Evolutionary conservation across 805 yeast genomes (phyloP).

Genomic region (Candida sphagnicola): DNA sequence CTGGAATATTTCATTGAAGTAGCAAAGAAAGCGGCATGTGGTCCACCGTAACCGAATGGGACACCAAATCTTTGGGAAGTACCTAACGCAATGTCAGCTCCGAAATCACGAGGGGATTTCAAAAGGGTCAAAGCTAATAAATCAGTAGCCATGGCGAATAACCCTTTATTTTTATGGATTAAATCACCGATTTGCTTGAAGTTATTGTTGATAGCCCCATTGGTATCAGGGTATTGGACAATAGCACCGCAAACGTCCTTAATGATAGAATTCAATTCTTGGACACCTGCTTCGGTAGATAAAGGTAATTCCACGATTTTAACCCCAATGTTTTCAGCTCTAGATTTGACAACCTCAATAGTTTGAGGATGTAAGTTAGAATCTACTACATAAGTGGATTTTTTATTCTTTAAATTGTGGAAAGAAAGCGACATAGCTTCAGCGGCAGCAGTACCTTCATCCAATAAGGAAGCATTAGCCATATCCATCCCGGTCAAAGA

Average conservation of each 20-base stretch:
- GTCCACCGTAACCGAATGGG: conserved; percentile 98
- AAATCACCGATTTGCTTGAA: conserved; percentile 55
- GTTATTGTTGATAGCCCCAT: conserved; percentile 56
- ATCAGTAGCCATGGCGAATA: conserved; percentile 87
- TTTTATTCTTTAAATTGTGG: conserved; percentile 65
- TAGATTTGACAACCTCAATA: conserved; percentile 66
- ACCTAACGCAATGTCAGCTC: conserved; percentile 92
- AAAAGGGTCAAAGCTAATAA: conserved; percentile 81
- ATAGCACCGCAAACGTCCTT: conserved; percentile 69
- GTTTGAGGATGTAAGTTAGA: conserved; percentile 81
- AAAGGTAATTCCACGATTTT: conserved; percentile 58
- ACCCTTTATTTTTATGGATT: conserved; percentile 68
- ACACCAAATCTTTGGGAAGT: conserved; percentile 95
- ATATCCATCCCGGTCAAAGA: conserved; percentile 93
- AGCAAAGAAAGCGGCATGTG: conserved; percentile 97
- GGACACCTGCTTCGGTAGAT: conserved; percentile 34
- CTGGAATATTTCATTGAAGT: conserved; percentile 77
- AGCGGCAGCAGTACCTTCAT: conserved; percentile 97
- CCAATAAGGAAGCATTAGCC: conserved; percentile 91
- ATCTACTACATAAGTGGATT: conserved; percentile 67
- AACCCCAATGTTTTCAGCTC: conserved; percentile 74
- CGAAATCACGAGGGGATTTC: conserved; percentile 78
- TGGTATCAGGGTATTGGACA: conserved; percentile 87
- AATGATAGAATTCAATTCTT: conserved; percentile 19
- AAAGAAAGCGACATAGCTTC: conserved; percentile 91